These are phyloP conservation scores for Talaromyces ruber DNA, from an alignment of 495 filamentous ascomycete species.

Conservation along the genomic window DNA sequence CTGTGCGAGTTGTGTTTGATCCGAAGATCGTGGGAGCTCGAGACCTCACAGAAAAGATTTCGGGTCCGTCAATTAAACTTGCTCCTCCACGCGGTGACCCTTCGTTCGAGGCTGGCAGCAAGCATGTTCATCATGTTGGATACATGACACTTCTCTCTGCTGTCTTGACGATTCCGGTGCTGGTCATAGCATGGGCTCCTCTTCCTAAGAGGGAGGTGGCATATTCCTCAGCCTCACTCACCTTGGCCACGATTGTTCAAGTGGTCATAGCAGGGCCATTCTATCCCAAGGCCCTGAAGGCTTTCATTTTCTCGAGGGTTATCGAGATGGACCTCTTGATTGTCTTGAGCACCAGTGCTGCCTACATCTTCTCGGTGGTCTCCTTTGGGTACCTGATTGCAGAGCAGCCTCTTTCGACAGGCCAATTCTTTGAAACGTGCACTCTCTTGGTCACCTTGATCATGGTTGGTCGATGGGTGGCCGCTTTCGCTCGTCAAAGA, in stretches of 20 bases:
- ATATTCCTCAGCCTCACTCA: slow-evolving; percentile 48
- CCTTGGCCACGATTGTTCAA: slow-evolving; percentile 62
- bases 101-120: slow-evolving; percentile 42
- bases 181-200: slow-evolving; percentile 63
- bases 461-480: slow-evolving; percentile 61
- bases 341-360: slow-evolving; percentile 62
- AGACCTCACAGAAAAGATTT: slow-evolving; percentile 38
- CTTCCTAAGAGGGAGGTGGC: slow-evolving; percentile 35
- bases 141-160: slow-evolving; percentile 51
- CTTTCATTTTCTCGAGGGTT: slow-evolving; percentile 49
- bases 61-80: slow-evolving; percentile 28
- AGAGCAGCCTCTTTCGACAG: slow-evolving; percentile 44
- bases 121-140: slow-evolving; percentile 48
- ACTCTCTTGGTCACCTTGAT: slow-evolving; percentile 69
- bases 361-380: slow-evolving; percentile 70
- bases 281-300: slow-evolving; percentile 57
- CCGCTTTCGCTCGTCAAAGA: slow-evolving; percentile 53
- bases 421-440: slow-evolving; percentile 71
- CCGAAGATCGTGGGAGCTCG: slow-evolving; percentile 47
- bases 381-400: slow-evolving; percentile 48
- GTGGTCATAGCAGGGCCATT: slow-evolving; percentile 54
- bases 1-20: slow-evolving; percentile 45
- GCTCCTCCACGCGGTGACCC: slow-evolving; percentile 39
- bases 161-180: slow-evolving; percentile 61
- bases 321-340: slow-evolving; percentile 77